Percentiles rank a stretch among this genome's conserved stretches.
phyloP scores from a whole-genome alignment of 2,329 filamentous ascomycete species.

The Fusarium setosum region DNA sequence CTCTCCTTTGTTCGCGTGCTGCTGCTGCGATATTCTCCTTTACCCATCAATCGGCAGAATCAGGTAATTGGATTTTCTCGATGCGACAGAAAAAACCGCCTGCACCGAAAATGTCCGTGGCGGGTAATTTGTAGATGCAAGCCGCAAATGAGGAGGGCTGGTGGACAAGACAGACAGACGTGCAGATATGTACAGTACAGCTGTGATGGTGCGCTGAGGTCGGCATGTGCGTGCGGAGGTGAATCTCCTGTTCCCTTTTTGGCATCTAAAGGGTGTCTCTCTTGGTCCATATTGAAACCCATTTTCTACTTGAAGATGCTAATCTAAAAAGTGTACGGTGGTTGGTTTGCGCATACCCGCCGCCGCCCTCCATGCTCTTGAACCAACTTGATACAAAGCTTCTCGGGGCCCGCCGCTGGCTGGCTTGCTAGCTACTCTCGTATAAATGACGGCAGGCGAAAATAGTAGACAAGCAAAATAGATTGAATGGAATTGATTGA shows the following conservation, averaged over 20 bases:
- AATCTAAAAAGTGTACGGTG: neutral
- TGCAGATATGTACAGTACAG: slow-evolving; percentile 19
- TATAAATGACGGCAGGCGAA: slow-evolving; percentile 14
- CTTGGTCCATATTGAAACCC: slow-evolving; percentile 1
- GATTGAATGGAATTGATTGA: slow-evolving; percentile 16
- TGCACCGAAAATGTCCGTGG: slow-evolving; percentile 24
- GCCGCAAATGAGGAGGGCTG: slow-evolving; percentile 26
- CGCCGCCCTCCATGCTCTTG: neutral
- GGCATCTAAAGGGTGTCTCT: slow-evolving; percentile 1
- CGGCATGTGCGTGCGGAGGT: slow-evolving; percentile 30
- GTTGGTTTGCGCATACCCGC: neutral
- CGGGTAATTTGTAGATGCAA: slow-evolving; percentile 32
- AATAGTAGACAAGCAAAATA: slow-evolving; percentile 12
- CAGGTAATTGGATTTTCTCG: neutral
- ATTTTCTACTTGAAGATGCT: neutral
- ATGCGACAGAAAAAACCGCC: neutral
- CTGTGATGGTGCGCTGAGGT: slow-evolving; percentile 10
- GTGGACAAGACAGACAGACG: slow-evolving; percentile 20
- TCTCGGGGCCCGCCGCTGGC: neutral
- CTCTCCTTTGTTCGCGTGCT: too few species aligned
- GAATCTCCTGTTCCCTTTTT: slow-evolving; percentile 16
- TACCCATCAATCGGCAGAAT: neutral
- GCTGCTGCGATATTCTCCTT: neutral
- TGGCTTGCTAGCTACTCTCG: slow-evolving; percentile 2
- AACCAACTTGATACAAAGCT: neutral